These are phyloP conservation scores for Zoysia matrella DNA, from an alignment of 202 grass and related monocot species.

Conservation along the genomic window DNA sequence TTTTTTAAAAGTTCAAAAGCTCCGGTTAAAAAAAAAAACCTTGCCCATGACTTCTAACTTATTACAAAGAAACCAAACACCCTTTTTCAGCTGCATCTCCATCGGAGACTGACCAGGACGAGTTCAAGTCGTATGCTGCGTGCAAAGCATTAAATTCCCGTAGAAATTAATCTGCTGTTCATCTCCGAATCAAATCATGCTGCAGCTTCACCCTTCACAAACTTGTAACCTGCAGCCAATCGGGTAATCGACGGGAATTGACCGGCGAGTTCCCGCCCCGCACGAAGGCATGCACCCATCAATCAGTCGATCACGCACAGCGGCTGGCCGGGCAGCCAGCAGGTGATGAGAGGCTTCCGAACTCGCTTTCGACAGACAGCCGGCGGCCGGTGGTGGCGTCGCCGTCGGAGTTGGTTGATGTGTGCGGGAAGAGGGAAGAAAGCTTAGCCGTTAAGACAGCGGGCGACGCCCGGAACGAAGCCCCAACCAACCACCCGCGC, in stretches of 20 bases:
- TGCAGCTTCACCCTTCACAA: neutral
- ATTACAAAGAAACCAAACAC: no score
- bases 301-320: neutral
- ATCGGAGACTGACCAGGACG: neutral
- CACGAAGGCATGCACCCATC: neutral
- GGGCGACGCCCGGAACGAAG: neutral
- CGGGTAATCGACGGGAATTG: neutral
- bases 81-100: no score
- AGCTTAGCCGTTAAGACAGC: constrained; percentile 61
- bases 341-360: constrained; percentile 2
- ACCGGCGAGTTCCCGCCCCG: neutral
- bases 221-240: neutral
- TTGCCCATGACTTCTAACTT: no score
- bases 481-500: no score
- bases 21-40: no score
- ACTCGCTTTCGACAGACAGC: neutral
- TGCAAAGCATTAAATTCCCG: neutral
- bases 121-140: constrained; percentile 3
- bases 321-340: neutral
- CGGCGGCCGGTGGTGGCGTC: neutral
- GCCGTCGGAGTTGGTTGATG: constrained; percentile 15
- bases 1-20: no score
- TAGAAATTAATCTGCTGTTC: neutral
- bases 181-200: neutral
- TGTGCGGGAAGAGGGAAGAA: constrained; percentile 32